Evolutionary conservation across 176 grass and related monocot genomes (phyloP), one percentile per base, ranked within the genome.

Genomic region (Triticum urartu): DNA sequence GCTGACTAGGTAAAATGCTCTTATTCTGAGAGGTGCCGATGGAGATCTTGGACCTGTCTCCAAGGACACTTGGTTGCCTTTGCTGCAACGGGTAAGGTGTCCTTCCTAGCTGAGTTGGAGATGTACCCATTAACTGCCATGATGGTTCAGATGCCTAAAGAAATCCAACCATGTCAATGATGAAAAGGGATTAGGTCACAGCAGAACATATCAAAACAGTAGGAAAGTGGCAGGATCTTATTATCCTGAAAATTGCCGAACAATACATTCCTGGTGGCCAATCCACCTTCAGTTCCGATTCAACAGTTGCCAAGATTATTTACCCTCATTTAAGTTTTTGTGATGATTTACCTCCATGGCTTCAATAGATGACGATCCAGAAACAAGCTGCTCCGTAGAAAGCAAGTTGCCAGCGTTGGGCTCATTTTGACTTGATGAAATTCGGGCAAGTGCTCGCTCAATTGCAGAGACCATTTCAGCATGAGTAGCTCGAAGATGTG

Each of bases 381-480:
- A 86, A 62, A 73, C 85, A 89, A 90, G 88, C 54, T 93, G 94
- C n/a, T 97, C 91, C 45, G 82, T 81, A 63, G 91, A 54, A 45
- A 94, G 80, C 87, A 85, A 74, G 67, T 77, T 83, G 35, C 63
- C 80, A 54, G 72, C 52, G 70, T 84, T 92, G 62, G 94, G 81
- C 76, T 97, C 94, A 1, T 87, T 92, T 87, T 97, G 94, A 90
- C 91, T 94, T 84, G 89, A 94, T 8, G 94, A 97, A 77, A 94
- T 85, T 78, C 83, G 92, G 42, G 91, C 90, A 69, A 97, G 94
- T 59, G 89, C 90, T 42, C 83, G 83, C 75, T 97, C 94, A 84
- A 97, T 88, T 62, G 87, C 83, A 72, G 92, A 83, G 86, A 97
- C 92, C 83, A 97, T 75, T 34, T 97, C 91, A 76, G 83, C 64